These are phyloP conservation scores for Talaromyces sp. DNA, from an alignment of 2,329 filamentous ascomycete species.

Conservation along the genomic window DNA sequence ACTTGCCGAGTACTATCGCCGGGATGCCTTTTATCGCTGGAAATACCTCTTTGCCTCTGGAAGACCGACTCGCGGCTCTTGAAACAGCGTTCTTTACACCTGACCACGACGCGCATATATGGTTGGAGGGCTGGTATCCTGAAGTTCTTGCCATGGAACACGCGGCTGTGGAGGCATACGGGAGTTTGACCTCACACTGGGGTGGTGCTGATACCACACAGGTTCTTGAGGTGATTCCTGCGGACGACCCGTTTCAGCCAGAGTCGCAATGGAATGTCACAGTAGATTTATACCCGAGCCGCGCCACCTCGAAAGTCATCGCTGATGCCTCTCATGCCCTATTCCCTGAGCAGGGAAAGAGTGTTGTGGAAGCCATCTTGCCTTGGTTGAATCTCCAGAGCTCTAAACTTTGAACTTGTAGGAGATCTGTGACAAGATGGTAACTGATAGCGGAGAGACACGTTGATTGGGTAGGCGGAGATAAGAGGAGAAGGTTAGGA, in stretches of 20 bases:
- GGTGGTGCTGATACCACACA: neutral
- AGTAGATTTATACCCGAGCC: neutral
- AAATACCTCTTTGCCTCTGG: neutral
- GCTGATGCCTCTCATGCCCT: neutral
- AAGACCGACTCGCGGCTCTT: neutral
- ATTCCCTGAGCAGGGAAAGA: neutral
- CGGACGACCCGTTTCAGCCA: neutral
- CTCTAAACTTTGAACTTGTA: neutral
- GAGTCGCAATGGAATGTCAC: neutral
- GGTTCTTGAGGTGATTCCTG: neutral
- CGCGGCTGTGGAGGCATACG: neutral
- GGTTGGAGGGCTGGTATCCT: conserved; percentile 2
- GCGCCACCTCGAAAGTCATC: neutral
- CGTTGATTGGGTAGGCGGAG: neutral
- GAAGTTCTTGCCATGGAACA: neutral
- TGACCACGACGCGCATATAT: neutral
- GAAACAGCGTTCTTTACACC: neutral
- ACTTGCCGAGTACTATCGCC: neutral
- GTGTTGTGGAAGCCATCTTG: neutral
- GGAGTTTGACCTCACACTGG: neutral
- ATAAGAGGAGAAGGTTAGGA: neutral
- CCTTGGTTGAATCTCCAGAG: conserved; percentile 1
- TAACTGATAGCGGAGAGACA: neutral
- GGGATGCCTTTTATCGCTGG: neutral
- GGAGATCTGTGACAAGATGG: neutral